phyloP scores from a whole-genome alignment of 768 basidiomycete genomes.

The Naganishia randhawae region DNA sequence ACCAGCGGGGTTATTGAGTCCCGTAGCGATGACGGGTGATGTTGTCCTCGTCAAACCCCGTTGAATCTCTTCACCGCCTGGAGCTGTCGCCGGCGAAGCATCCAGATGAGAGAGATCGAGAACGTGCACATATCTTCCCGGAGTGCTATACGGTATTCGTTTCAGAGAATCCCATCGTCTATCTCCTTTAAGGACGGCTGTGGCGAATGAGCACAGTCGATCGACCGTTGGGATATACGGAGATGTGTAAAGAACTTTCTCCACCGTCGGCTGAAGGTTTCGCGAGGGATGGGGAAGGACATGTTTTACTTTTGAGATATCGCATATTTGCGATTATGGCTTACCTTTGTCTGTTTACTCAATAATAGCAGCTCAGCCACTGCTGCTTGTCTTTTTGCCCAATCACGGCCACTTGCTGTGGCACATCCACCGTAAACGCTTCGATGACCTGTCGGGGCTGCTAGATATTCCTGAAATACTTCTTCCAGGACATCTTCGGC shows the following conservation, averaged over 20 bases:
- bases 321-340: neutral
- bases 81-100: neutral
- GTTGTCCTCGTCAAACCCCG: neutral
- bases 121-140: constrained; percentile 77
- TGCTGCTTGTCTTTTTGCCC: neutral
- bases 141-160: constrained; percentile 78
- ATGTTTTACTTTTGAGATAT: neutral
- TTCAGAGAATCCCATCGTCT: constrained; percentile 82
- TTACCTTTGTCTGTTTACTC: constrained; percentile 27
- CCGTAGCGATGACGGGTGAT: neutral
- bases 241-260: constrained; percentile 16
- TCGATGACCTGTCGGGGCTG: neutral
- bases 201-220: constrained; percentile 60
- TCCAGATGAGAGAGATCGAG: constrained; percentile 59
- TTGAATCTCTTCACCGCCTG: neutral
- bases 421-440: neutral
- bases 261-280: constrained; percentile 15
- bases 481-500: constrained; percentile 16
- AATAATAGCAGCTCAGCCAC: constrained; percentile 1
- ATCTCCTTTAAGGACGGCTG: constrained; percentile 63
- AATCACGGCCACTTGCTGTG: neutral
- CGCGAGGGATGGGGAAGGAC: neutral
- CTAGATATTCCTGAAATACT: constrained; percentile 5
- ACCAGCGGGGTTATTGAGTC: constrained; percentile 18
- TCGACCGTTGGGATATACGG: constrained; percentile 55